phyloP scores from a whole-genome alignment of 352 stramenopile genomes.

The Phytophthora ramorum region DNA sequence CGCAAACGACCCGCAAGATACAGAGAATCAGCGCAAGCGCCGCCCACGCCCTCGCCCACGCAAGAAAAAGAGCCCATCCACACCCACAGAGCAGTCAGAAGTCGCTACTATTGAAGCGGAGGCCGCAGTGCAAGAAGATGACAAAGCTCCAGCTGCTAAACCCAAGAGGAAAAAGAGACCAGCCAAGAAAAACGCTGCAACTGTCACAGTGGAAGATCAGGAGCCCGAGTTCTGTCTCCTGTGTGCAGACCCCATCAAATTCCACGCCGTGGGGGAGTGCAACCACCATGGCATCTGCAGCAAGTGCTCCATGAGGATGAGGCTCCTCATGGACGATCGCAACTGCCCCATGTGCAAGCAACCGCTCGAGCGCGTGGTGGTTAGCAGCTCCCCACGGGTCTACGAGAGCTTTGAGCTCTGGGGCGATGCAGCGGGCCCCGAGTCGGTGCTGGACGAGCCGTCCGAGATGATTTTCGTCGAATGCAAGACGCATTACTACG shows the following conservation, averaged over 20 bases:
- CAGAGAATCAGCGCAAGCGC: constrained; percentile 13
- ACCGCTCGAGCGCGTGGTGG: constrained; percentile 67
- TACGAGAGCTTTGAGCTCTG: constrained; percentile 84
- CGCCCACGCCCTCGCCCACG: constrained; percentile 22
- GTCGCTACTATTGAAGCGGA: background rate
- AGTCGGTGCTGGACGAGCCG: constrained; percentile 72
- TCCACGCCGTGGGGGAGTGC: constrained; percentile 76
- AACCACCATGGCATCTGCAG: constrained; percentile 86
- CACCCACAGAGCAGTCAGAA: background rate
- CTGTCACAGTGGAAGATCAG: constrained; percentile 21
- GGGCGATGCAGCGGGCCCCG: constrained; percentile 68
- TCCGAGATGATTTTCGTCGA: constrained; percentile 85
- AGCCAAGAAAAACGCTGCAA: constrained; percentile 12
- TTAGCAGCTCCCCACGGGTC: constrained; percentile 44
- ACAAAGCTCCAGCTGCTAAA: constrained; percentile 6
- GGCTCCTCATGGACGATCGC: constrained; percentile 78
- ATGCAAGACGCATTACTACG: constrained; percentile 67
- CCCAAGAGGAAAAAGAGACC: constrained; percentile 28
- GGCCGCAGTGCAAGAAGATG: constrained; percentile 4
- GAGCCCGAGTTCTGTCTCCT: constrained; percentile 62
- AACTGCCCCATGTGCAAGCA: constrained; percentile 88
- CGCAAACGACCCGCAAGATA: constrained; percentile 8
- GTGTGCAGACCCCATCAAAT: constrained; percentile 74
- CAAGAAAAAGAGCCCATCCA: constrained; percentile 32
- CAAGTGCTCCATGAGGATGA: constrained; percentile 86